Evolutionary conservation across 192 early-diverging fungal species (phyloP).

Genomic region (Coemansia sp.): DNA sequence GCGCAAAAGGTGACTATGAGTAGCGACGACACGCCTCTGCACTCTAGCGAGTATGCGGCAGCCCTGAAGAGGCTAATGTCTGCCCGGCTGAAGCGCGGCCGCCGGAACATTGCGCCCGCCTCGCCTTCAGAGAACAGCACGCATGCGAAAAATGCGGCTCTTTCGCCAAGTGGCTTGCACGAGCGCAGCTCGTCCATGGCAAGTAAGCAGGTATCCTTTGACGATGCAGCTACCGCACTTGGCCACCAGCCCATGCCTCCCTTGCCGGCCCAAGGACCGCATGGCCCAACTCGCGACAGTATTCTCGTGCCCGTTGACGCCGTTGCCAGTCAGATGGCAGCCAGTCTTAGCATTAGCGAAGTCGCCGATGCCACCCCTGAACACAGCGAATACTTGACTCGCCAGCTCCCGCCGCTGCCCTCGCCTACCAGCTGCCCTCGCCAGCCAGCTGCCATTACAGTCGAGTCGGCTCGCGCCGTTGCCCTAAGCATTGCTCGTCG

Average conservation of each 20-base stretch:
- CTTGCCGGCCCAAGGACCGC: background rate
- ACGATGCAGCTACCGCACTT: background rate
- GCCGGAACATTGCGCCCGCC: background rate
- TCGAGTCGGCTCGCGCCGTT: constrained; percentile 3
- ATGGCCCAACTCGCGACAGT: constrained; percentile 5
- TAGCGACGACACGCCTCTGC: constrained; percentile 3
- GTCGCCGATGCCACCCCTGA: background rate
- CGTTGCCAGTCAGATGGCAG: background rate
- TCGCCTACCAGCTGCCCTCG: background rate
- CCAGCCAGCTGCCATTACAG: background rate
- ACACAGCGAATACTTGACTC: constrained; percentile 9
- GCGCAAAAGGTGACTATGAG: background rate
- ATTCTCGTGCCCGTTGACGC: constrained; percentile 1
- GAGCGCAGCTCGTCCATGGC: constrained; percentile 1
- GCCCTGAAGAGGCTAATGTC: constrained; percentile 31
- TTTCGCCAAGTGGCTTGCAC: background rate
- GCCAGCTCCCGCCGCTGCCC: constrained; percentile 23
- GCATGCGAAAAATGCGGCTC: background rate
- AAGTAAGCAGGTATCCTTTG: constrained; percentile 8
- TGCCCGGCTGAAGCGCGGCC: constrained; percentile 20
- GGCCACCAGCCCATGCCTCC: background rate
- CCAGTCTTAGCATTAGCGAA: background rate
- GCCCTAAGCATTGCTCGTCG: constrained; percentile 10
- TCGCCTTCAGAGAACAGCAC: background rate
- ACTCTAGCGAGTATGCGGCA: constrained; percentile 25